These are phyloP conservation scores for Mycena leptocephala DNA, from an alignment of 768 basidiomycete genomes.

Conservation along the genomic window DNA sequence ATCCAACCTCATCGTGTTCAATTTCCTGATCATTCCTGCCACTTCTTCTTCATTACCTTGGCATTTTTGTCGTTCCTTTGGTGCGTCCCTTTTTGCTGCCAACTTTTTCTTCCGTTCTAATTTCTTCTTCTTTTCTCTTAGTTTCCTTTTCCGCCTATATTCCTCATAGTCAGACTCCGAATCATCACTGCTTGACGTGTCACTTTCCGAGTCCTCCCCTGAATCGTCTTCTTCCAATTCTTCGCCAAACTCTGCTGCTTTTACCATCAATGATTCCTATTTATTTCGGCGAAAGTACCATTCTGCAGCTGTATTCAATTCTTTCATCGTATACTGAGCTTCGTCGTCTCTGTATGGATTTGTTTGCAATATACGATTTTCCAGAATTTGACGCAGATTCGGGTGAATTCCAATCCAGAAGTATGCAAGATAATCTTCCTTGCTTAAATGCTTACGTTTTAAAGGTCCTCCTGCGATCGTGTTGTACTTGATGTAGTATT, in stretches of 20 bases:
- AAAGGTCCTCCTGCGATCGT: background rate
- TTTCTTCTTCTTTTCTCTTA: background rate
- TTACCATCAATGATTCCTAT: slow-evolving; percentile 11
- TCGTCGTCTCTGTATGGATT: background rate
- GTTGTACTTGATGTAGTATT: background rate
- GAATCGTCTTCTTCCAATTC: slow-evolving; percentile 7
- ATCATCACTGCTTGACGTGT: background rate
- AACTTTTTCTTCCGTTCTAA: background rate
- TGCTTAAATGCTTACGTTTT: background rate
- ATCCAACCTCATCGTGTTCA: slow-evolving; percentile 11
- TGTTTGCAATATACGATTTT: background rate
- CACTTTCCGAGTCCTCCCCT: slow-evolving; percentile 9
- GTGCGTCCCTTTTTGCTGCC: background rate
- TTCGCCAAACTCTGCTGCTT: background rate
- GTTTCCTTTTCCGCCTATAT: background rate
- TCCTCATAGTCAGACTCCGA: background rate
- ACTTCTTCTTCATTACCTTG: slow-evolving; percentile 3
- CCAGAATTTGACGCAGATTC: background rate
- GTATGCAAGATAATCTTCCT: background rate
- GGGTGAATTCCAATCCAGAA: background rate
- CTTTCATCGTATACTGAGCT: background rate
- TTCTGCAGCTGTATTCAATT: slow-evolving; percentile 12
- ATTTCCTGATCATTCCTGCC: background rate
- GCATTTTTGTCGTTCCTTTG: background rate
- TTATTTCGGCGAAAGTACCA: slow-evolving; percentile 15